Conservation (phyloP, 2,329 filamentous ascomycete genomes). For the Akanthomyces uredinophilus region DNA sequence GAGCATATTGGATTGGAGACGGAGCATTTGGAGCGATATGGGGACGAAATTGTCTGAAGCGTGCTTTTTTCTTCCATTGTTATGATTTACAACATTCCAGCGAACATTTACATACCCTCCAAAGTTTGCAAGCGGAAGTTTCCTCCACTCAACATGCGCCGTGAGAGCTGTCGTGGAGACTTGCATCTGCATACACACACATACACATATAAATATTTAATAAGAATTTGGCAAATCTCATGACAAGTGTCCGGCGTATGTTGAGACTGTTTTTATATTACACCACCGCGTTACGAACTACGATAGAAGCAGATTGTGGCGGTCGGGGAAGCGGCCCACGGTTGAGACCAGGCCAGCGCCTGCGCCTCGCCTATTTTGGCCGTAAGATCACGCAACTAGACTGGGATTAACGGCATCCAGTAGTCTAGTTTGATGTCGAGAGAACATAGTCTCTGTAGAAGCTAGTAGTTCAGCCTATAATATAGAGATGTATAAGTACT, state of each 20-base stretch:
- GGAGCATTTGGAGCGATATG: slow-evolving; percentile 7
- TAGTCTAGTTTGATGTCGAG: too few species aligned
- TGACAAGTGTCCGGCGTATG: background rate
- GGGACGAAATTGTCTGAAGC: background rate
- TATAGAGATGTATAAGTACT: too few species aligned
- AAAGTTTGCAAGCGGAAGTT: background rate
- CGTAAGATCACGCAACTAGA: too few species aligned
- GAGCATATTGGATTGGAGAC: slow-evolving; percentile 1
- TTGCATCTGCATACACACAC: slow-evolving; percentile 1
- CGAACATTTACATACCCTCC: slow-evolving; percentile 8
- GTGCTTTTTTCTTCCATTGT: slow-evolving; percentile 1
- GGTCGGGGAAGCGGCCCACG: too few species aligned
- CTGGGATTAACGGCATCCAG: too few species aligned
- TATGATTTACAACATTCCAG: slow-evolving; percentile 5
- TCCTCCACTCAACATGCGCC: background rate
- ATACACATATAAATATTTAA: slow-evolving; percentile 1
- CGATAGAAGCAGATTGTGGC: too few species aligned
- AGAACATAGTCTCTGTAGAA: too few species aligned
- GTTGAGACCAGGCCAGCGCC: too few species aligned
- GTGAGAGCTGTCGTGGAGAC: background rate
- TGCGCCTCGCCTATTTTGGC: too few species aligned
- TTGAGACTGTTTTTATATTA: background rate
- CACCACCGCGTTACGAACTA: too few species aligned
- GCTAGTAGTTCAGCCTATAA: too few species aligned
- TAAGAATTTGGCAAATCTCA: background rate